These are phyloP conservation scores for Plectosphaerella plurivora DNA, from an alignment of 2,329 filamentous ascomycete species.

Conservation along the genomic window DNA sequence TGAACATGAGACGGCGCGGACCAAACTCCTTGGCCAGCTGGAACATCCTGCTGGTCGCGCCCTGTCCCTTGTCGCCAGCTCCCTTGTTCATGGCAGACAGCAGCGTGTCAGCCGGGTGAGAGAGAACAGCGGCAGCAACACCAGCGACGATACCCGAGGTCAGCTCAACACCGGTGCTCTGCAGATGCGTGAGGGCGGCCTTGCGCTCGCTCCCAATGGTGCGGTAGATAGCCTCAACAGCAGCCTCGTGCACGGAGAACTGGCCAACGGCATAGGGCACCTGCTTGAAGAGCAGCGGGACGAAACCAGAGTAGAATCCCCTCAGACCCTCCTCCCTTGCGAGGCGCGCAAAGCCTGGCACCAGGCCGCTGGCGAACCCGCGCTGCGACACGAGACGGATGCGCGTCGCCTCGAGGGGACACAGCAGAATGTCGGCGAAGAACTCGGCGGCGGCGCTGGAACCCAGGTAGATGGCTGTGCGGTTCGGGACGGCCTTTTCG, in stretches of 20 bases:
- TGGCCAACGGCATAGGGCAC: slow-evolving; percentile 92
- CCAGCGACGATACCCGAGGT: slow-evolving; percentile 82
- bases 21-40: slow-evolving; percentile 47
- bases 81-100: slow-evolving; percentile 53
- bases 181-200: slow-evolving; percentile 61
- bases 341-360: slow-evolving; percentile 71
- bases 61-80: slow-evolving; percentile 41
- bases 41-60: slow-evolving; percentile 46
- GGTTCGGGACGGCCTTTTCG: slow-evolving; percentile 35
- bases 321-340: slow-evolving; percentile 69
- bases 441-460: slow-evolving; percentile 66
- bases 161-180: slow-evolving; percentile 80
- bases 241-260: slow-evolving; percentile 91
- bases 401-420: slow-evolving; percentile 81
- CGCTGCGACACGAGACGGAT: slow-evolving; percentile 78
- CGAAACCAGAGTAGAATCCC: slow-evolving; percentile 89
- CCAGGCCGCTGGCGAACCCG: slow-evolving; percentile 68
- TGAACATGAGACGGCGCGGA: slow-evolving; percentile 39
- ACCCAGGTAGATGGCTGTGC: slow-evolving; percentile 65
- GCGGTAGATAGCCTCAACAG: slow-evolving; percentile 70
- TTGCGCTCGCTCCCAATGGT: slow-evolving; percentile 63
- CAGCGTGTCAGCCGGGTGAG: slow-evolving; percentile 75
- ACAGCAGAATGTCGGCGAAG: slow-evolving; percentile 76
- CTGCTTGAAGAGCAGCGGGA: slow-evolving; percentile 82
- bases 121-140: slow-evolving; percentile 83